These are phyloP conservation scores for Kuraishia molischiana DNA, from an alignment of 805 yeast genomes.

Conservation along the genomic window DNA sequence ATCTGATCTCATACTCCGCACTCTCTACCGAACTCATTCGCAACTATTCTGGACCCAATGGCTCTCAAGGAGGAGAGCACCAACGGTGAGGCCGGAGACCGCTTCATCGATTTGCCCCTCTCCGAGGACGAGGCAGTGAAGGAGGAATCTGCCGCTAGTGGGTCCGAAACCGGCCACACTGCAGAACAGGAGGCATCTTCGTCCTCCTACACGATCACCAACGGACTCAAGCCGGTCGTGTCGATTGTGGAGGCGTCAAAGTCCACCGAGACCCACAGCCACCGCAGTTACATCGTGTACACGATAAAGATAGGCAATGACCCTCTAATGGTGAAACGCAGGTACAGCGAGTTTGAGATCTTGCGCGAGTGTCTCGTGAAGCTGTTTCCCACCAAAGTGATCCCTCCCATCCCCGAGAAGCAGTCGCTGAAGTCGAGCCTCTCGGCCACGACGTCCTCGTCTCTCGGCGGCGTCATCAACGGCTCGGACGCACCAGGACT, in stretches of 20 bases:
- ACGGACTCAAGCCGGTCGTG: background rate
- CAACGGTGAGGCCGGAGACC: constrained; percentile 1
- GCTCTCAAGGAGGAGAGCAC: constrained; percentile 2
- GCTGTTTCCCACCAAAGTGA: constrained; percentile 68
- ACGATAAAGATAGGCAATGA: constrained; percentile 54
- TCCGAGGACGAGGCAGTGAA: background rate
- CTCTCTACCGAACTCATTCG: too few relatives aligned
- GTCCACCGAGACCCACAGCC: constrained; percentile 3
- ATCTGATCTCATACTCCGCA: too few relatives aligned
- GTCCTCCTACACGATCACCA: too few relatives aligned
- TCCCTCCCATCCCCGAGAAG: constrained; percentile 93
- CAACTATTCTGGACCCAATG: too few relatives aligned
- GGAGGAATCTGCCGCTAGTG: too few relatives aligned
- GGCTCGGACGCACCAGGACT: background rate
- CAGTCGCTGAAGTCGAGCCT: constrained; percentile 41
- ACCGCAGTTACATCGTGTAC: constrained; percentile 54
- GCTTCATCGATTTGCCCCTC: constrained; percentile 2
- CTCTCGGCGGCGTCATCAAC: constrained; percentile 10
- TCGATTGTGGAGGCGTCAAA: constrained; percentile 1
- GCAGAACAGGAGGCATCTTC: too few relatives aligned
- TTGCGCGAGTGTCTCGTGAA: constrained; percentile 62
- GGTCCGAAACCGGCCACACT: too few relatives aligned
- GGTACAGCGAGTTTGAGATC: constrained; percentile 90
- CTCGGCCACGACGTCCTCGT: constrained; percentile 18
- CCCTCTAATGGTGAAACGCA: constrained; percentile 55